phyloP scores from a whole-genome alignment of 805 yeast species.

The Saccharomyces cerevisiae region DNA sequence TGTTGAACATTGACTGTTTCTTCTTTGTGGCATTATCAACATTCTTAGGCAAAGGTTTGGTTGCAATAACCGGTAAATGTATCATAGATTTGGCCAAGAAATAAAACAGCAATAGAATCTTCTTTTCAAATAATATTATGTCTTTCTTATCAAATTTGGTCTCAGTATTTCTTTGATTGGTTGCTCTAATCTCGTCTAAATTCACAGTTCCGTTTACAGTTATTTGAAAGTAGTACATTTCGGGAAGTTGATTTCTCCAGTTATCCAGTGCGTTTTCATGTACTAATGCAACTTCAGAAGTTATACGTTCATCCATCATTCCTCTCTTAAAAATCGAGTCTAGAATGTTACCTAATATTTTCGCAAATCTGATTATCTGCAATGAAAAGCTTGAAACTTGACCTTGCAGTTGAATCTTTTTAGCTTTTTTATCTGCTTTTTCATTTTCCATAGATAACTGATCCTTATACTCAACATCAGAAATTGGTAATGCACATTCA shows the following conservation, averaged over 20 bases:
- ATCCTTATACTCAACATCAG: slow-evolving; percentile 20
- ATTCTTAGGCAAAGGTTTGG: slow-evolving; percentile 28
- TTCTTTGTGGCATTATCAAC: slow-evolving; percentile 17
- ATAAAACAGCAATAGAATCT: slow-evolving; percentile 49
- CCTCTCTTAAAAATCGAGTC: slow-evolving; percentile 62
- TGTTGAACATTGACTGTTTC: not conserved
- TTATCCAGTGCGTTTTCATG: slow-evolving; percentile 65
- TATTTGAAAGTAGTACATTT: slow-evolving; percentile 51
- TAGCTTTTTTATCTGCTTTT: slow-evolving; percentile 36
- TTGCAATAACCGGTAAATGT: slow-evolving; percentile 54
- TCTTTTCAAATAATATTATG: slow-evolving; percentile 35
- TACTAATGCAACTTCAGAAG: slow-evolving; percentile 25
- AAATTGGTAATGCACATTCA: slow-evolving; percentile 77
- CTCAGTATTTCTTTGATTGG: not conserved
- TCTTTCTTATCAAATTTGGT: slow-evolving; percentile 7
- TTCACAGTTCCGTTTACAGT: slow-evolving; percentile 45
- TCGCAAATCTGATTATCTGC: slow-evolving; percentile 58
- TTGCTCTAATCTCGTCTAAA: slow-evolving; percentile 13
- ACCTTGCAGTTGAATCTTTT: slow-evolving; percentile 55
- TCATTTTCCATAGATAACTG: slow-evolving; percentile 28
- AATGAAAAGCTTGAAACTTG: slow-evolving; percentile 58
- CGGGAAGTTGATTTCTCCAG: slow-evolving; percentile 70
- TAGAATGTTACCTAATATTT: slow-evolving; percentile 63
- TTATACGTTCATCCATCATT: slow-evolving; percentile 27
- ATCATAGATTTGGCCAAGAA: slow-evolving; percentile 56